Evolutionary conservation across 2,329 filamentous ascomycete genomes (phyloP).

Genomic region (Ceratocystis cubensis): DNA sequence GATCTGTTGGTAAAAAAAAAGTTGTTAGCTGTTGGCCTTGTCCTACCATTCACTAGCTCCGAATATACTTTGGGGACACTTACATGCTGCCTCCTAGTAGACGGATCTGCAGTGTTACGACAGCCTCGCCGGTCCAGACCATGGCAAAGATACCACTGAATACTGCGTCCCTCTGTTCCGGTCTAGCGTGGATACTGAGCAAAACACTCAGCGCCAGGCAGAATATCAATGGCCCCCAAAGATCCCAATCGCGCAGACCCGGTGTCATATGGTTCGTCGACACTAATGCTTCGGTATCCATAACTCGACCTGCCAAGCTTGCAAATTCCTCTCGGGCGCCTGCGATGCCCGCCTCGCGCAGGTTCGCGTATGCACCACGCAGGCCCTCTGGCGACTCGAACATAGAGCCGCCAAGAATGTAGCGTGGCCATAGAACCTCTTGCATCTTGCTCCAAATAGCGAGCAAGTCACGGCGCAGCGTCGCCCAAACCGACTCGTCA

Average conservation of each 20-base stretch:
- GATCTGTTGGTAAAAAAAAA: constrained; percentile 45
- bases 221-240: constrained; percentile 95
- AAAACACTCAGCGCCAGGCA: constrained; percentile 79
- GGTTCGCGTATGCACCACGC: constrained; percentile 49
- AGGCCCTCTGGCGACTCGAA: constrained; percentile 42
- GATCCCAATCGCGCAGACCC: constrained; percentile 88
- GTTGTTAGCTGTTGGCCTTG: constrained; percentile 7
- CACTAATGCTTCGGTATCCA: constrained; percentile 50
- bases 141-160: constrained; percentile 95
- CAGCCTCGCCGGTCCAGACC: constrained; percentile 91
- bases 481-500: constrained; percentile 95
- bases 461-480: constrained; percentile 78
- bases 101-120: constrained; percentile 97
- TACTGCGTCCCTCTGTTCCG: constrained; percentile 72
- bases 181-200: constrained; percentile 66
- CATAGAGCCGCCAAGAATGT: constrained; percentile 65
- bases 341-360: constrained; percentile 45
- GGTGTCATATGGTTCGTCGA: constrained; percentile 66
- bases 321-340: constrained; percentile 51
- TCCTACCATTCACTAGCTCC: neutral
- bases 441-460: constrained; percentile 98
- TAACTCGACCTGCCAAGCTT: constrained; percentile 47
- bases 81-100: constrained; percentile 93
- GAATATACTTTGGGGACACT: constrained; percentile 32
- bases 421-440: constrained; percentile 91